A percentile compares a stretch with the other conserved stretches of the same genome.
Evolutionary conservation across 1,284 basidiomycete genomes (phyloP).

Genomic region (Coniferiporia sulphurascens): DNA sequence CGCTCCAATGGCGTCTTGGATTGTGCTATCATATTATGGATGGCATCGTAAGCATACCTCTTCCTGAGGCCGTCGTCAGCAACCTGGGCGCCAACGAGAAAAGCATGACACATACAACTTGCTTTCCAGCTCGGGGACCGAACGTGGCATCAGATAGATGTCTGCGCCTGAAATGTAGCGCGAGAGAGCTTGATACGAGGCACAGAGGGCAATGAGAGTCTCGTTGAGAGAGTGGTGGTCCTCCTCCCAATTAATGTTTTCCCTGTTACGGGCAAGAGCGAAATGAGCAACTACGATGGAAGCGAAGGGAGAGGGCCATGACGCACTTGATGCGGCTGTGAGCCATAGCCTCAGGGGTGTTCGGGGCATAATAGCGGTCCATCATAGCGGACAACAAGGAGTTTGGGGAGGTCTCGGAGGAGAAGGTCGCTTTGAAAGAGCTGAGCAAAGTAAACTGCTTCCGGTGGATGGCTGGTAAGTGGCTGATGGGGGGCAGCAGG

Average conservation of each 20-base stretch:
- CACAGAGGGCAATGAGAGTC: constrained; percentile 62
- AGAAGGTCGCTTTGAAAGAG: too few relatives aligned
- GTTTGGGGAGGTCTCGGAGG: too few relatives aligned
- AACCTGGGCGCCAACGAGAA: constrained; percentile 7
- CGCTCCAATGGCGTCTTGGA: constrained; percentile 58
- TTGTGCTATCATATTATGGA: constrained; percentile 71
- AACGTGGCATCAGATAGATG: constrained; percentile 63
- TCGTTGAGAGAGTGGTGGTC: constrained; percentile 44
- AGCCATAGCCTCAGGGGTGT: constrained; percentile 68
- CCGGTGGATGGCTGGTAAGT: too few relatives aligned
- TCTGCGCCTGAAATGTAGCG: constrained; percentile 43
- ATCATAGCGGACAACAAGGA: constrained; percentile 30
- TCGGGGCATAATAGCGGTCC: constrained; percentile 68
- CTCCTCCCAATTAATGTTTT: constrained; percentile 64
- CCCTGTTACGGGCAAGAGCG: constrained; percentile 34
- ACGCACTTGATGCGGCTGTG: constrained; percentile 64
- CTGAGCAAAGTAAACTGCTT: too few relatives aligned
- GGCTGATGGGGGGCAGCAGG: too few relatives aligned
- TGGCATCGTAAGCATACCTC: constrained; percentile 70
- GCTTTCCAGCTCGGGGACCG: constrained; percentile 59
- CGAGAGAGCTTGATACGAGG: constrained; percentile 39
- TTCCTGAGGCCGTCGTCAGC: constrained; percentile 35
- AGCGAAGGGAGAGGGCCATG: constrained; percentile 9
- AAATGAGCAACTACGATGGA: constrained; percentile 8
- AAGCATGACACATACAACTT: constrained; percentile 49